Evolutionary conservation across 2,329 filamentous ascomycete species (phyloP).

Genomic region (Trichoderma sp.): DNA sequence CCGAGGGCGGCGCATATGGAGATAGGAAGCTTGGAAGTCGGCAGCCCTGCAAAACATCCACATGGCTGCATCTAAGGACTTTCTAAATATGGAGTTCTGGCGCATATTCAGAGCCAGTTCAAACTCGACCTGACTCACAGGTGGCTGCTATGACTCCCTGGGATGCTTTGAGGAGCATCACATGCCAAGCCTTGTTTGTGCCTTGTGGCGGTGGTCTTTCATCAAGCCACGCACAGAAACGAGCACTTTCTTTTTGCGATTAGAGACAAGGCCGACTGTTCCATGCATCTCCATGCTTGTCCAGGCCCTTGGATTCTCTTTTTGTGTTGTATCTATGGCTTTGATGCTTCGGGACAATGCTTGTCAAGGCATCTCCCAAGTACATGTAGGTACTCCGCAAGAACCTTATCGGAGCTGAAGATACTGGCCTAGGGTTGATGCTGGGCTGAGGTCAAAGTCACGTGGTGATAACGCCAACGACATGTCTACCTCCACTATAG

Average conservation of each 20-base stretch:
- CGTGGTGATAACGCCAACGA: background rate
- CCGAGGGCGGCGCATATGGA: background rate
- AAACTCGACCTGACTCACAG: background rate
- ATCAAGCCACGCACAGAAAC: background rate
- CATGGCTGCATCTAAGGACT: background rate
- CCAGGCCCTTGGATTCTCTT: background rate
- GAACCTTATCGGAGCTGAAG: background rate
- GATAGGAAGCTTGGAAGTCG: background rate
- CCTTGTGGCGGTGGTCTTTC: background rate
- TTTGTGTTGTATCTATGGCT: background rate
- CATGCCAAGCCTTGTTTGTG: background rate
- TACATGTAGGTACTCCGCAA: too few relatives aligned
- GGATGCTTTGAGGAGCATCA: background rate
- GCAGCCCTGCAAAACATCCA: background rate
- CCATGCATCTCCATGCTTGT: background rate
- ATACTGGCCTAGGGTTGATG: background rate
- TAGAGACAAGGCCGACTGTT: background rate
- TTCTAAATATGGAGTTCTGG: background rate
- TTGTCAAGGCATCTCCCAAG: background rate
- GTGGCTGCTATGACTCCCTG: background rate
- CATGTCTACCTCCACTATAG: background rate
- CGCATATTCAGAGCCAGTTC: background rate
- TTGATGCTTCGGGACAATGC: background rate
- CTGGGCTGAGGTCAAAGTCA: conserved; percentile 11
- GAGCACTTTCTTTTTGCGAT: background rate